Evolutionary conservation across 169 alveolate genomes (phyloP), one percentile per base, ranked within the genome.

Genomic region (Toxoplasma gondii): DNA sequence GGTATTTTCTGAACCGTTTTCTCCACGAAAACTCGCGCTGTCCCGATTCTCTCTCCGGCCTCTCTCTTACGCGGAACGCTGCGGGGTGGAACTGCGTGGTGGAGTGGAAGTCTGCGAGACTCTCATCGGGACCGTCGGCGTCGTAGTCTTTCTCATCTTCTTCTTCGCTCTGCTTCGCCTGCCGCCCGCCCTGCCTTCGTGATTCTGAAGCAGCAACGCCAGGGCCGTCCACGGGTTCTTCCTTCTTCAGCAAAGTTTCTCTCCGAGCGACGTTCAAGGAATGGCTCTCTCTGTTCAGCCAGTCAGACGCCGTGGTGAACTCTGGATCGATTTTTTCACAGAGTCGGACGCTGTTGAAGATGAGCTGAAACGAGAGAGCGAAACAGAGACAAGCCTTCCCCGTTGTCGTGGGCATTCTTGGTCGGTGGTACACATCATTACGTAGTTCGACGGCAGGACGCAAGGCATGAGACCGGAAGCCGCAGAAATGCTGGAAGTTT

Each of bases 311-410:
- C 1, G 81, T 29, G 80, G 49, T 44, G 45, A 45, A 86, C 45
- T 86, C 92, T 34, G 92, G 92, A 70, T 86, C 92, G 53, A 86
- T 53, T 45, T 53, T 44, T 10, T 86, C 92, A 34, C 81, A 44
- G 53, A 86, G 92, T 0, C 92, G 92, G 44, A 86, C 92, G 80
- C 92, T 53, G 80, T 86, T 86, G 92, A 86, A 86, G 36, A 86
- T 49, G n/a, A 86, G 92, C 92, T 17, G 44, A 39, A 17, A 22
- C 9, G 41, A 41, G 39, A 84, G 19, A 84, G 16, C 39, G 27
- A 16, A 5, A 81, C 88, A 34, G 49, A 81, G 49, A 81, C 58
- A 78, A 27, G 78, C n/a, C n/a, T n/a, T n/a, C n/a, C n/a, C n/a
- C n/a, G n/a, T n/a, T n/a, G n/a, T n/a, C n/a, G n/a, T n/a, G n/a